Percentiles rank a stretch among this genome's conserved stretches.
phyloP scores from a whole-genome alignment of 257 asterid species.

The Forsythia suspensa region DNA sequence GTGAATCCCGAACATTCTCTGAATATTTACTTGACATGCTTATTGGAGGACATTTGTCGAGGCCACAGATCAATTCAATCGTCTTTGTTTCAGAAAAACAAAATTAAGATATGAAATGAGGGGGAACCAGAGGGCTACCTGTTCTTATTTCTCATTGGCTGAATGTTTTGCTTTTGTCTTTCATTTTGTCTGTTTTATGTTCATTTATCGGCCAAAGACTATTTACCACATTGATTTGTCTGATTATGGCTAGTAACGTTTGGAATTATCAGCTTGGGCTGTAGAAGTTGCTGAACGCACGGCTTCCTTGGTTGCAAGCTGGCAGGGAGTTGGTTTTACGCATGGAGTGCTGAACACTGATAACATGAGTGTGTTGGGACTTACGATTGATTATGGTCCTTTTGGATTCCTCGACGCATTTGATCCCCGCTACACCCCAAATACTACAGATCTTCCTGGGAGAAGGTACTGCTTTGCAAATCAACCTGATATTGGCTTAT shows the following conservation, averaged over 20 bases:
- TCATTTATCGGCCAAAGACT: neutral
- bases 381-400: constrained; percentile 97
- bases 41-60: neutral
- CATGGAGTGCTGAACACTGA: constrained; percentile 98
- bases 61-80: neutral
- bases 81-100: neutral
- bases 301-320: constrained; percentile 81
- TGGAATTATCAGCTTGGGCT: constrained; percentile 79
- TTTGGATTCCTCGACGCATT: constrained; percentile 97
- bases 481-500: constrained; percentile 96
- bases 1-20: neutral
- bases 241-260: constrained; percentile 11
- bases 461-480: constrained; percentile 96
- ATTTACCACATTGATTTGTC: neutral
- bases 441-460: constrained; percentile 98
- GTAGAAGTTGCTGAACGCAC: constrained; percentile 97
- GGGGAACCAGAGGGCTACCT: neutral
- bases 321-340: constrained; percentile 99
- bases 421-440: constrained; percentile 98
- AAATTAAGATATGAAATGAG: neutral
- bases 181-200: neutral
- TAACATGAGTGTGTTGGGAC: constrained; percentile 95
- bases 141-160: neutral
- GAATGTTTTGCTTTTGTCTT: neutral
- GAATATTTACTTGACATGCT: neutral